phyloP scores from a whole-genome alignment of 2,329 filamentous ascomycete species.

The Calonectria pauciramosa region DNA sequence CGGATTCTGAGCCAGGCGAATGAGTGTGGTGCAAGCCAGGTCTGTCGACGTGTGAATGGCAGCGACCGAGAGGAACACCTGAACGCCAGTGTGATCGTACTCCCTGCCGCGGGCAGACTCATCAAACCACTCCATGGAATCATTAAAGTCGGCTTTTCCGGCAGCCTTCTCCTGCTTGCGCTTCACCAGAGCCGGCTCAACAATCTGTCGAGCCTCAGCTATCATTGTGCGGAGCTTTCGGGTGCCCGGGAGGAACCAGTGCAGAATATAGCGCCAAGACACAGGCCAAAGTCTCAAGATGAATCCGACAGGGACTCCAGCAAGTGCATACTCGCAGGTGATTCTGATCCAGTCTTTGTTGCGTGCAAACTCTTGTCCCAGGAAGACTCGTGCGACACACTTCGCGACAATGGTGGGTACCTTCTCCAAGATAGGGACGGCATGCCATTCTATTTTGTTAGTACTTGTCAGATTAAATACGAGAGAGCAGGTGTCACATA shows the following conservation, averaged over 20 bases:
- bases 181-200: neutral
- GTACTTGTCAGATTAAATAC: neutral
- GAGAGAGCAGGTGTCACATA: neutral
- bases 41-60: constrained; percentile 1
- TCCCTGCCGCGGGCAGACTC: neutral
- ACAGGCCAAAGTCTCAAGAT: constrained; percentile 1
- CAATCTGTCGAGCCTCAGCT: neutral
- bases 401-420: neutral
- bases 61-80: neutral
- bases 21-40: neutral
- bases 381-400: neutral
- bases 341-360: constrained; percentile 4
- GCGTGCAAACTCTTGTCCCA: neutral
- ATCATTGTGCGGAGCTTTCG: neutral
- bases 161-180: neutral
- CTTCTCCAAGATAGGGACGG: neutral
- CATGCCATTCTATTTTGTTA: neutral
- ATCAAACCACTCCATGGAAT: constrained; percentile 7
- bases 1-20: neutral
- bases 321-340: neutral
- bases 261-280: neutral
- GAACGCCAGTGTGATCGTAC: neutral
- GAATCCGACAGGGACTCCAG: neutral
- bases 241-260: neutral
- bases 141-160: neutral